These are phyloP conservation scores for Osmanthus fragrans DNA, from an alignment of 257 asterid genomes.

Conservation along the genomic window DNA sequence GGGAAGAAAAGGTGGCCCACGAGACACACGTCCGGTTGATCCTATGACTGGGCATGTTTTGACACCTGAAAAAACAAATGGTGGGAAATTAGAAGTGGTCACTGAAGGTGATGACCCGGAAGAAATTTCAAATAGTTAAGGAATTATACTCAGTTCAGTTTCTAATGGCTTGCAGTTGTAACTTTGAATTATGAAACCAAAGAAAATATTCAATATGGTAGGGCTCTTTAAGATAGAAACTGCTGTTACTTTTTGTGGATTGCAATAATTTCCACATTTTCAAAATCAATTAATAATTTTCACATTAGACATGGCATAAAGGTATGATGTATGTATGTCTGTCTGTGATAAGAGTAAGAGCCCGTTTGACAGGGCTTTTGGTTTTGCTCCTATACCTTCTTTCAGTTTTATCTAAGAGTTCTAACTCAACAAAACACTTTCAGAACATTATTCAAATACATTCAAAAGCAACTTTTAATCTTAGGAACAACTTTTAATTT, in stretches of 20 bases:
- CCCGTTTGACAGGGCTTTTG: too few species aligned
- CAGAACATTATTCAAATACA: too few species aligned
- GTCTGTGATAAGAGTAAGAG: background rate
- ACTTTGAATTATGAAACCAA: background rate
- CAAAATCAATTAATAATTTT: background rate
- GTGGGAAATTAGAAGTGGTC: constrained; percentile 14
- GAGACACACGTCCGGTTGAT: constrained; percentile 71
- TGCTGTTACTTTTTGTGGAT: background rate
- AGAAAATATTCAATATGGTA: background rate
- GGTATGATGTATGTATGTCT: background rate
- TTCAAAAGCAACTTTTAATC: too few species aligned
- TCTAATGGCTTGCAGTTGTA: constrained; percentile 15
- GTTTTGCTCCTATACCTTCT: too few species aligned
- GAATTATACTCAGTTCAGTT: constrained; percentile 5
- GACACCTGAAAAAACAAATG: constrained; percentile 29
- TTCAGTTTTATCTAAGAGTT: too few species aligned
- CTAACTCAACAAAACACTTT: too few species aligned
- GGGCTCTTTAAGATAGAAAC: too few species aligned
- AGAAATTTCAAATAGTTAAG: constrained; percentile 21
- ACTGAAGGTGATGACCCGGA: constrained; percentile 31
- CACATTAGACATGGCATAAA: background rate
- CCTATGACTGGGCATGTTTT: constrained; percentile 71
- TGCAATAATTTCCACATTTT: background rate
- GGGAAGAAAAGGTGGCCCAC: constrained; percentile 93
- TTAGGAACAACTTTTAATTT: too few species aligned